A percentile compares a stretch with the other conserved stretches of the same genome.
phyloP scores from a whole-genome alignment of 192 early-diverging fungal species.

The Rhizophagus sp. region DNA sequence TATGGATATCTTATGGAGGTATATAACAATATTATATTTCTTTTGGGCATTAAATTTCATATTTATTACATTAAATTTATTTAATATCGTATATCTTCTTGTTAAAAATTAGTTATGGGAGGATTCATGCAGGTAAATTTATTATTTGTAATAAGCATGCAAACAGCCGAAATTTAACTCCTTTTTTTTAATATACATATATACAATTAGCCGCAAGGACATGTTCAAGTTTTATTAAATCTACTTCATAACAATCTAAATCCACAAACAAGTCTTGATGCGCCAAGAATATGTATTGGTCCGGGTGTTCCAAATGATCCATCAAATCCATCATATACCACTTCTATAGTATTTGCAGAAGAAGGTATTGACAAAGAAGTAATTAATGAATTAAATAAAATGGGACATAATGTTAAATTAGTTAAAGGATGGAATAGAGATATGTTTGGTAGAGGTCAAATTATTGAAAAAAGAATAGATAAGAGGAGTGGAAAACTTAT shows the following conservation, averaged over 20 bases:
- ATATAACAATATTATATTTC: neutral
- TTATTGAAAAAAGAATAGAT: slow-evolving; percentile 53
- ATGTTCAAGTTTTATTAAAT: slow-evolving; percentile 76
- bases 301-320: slow-evolving; percentile 35
- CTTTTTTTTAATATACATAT: neutral
- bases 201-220: slow-evolving; percentile 66
- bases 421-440: slow-evolving; percentile 48
- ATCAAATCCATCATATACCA: neutral
- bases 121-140: slow-evolving; percentile 62
- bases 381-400: slow-evolving; percentile 46
- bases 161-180: neutral
- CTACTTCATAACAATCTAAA: slow-evolving; percentile 55
- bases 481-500: slow-evolving; percentile 42
- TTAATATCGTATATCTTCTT: neutral
- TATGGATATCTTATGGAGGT: slow-evolving; percentile 52
- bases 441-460: slow-evolving; percentile 76
- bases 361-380: slow-evolving; percentile 55
- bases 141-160: neutral
- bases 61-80: slow-evolving; percentile 3
- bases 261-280: slow-evolving; percentile 69
- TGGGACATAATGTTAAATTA: slow-evolving; percentile 61
- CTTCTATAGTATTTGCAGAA: slow-evolving; percentile 55
- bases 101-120: slow-evolving; percentile 59
- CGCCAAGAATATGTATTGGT: slow-evolving; percentile 65
- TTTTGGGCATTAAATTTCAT: neutral